Conservation (phyloP, 2,329 filamentous ascomycete genomes). For the Didymellaceae sp. region DNA sequence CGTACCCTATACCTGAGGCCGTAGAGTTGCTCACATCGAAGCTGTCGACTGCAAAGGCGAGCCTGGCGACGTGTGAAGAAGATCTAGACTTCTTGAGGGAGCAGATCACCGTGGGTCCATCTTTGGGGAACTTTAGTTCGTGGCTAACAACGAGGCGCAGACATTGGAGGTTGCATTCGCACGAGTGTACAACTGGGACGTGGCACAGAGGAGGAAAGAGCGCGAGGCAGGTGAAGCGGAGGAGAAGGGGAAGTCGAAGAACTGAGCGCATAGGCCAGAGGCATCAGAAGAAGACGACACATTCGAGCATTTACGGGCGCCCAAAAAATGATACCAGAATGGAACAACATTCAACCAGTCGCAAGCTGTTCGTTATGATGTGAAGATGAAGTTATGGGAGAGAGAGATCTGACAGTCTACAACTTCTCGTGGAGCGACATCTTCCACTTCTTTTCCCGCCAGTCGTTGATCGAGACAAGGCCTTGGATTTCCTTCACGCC, state of each 20-base stretch:
- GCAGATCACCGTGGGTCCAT: slow-evolving; percentile 79
- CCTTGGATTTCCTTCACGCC: slow-evolving; percentile 34
- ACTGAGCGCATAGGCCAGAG: slow-evolving; percentile 15
- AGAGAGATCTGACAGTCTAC: not conserved
- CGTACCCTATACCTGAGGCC: slow-evolving; percentile 90
- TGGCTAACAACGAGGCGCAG: slow-evolving; percentile 56
- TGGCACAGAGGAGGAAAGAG: slow-evolving; percentile 92
- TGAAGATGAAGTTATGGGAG: not conserved
- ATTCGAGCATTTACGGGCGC: slow-evolving; percentile 6
- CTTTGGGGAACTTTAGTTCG: no score
- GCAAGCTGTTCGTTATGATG: not conserved
- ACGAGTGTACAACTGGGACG: slow-evolving; percentile 99
- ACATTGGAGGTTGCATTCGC: slow-evolving; percentile 97
- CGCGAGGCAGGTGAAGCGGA: slow-evolving; percentile 64
- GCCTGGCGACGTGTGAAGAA: slow-evolving; percentile 88
- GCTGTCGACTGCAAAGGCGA: slow-evolving; percentile 78
- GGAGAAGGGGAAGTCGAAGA: slow-evolving; percentile 39
- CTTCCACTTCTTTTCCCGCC: slow-evolving; percentile 38
- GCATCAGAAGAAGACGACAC: not conserved
- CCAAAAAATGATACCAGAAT: slow-evolving; percentile 13
- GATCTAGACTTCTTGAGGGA: slow-evolving; percentile 94
- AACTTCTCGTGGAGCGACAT: slow-evolving; percentile 13
- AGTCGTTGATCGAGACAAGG: slow-evolving; percentile 32
- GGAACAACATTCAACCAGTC: not conserved
- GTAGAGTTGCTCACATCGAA: slow-evolving; percentile 79